Conservation (phyloP, 1,284 basidiomycete genomes). For the Cryptococcus hybrid region DNA sequence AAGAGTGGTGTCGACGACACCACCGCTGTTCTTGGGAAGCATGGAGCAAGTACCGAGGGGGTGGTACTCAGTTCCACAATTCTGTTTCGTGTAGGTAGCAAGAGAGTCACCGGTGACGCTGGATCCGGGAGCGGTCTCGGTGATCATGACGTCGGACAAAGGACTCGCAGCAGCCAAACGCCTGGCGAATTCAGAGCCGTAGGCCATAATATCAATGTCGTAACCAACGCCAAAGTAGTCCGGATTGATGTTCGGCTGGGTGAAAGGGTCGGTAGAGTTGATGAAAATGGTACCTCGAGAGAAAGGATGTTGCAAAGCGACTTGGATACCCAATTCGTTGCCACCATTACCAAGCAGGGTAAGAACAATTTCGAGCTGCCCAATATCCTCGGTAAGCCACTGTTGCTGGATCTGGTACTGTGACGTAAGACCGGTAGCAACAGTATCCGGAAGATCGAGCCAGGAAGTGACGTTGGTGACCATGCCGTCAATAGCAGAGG, state of each 20-base stretch:
- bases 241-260: conserved; percentile 61
- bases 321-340: conserved; percentile 42
- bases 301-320: conserved; percentile 50
- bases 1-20: conserved; percentile 64
- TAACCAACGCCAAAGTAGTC: conserved; percentile 55
- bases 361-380: conserved; percentile 48
- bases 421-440: conserved; percentile 34
- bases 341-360: conserved; percentile 39
- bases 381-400: conserved; percentile 33
- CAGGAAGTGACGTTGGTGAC: conserved; percentile 63
- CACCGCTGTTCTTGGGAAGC: conserved; percentile 61
- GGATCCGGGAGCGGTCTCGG: conserved; percentile 29
- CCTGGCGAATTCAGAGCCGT: conserved; percentile 36
- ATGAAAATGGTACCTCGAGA: conserved; percentile 53
- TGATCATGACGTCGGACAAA: conserved; percentile 27
- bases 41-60: conserved; percentile 63
- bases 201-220: conserved; percentile 39
- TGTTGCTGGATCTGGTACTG: conserved; percentile 41
- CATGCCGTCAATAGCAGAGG: conserved; percentile 62
- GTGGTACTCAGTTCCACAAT: conserved; percentile 54
- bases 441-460: conserved; percentile 33
- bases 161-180: conserved; percentile 35
- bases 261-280: conserved; percentile 58
- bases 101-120: conserved; percentile 34
- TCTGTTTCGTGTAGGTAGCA: conserved; percentile 35